These are phyloP conservation scores for Pseudevernia furfuracea DNA, from an alignment of 495 filamentous ascomycete genomes.

Conservation along the genomic window DNA sequence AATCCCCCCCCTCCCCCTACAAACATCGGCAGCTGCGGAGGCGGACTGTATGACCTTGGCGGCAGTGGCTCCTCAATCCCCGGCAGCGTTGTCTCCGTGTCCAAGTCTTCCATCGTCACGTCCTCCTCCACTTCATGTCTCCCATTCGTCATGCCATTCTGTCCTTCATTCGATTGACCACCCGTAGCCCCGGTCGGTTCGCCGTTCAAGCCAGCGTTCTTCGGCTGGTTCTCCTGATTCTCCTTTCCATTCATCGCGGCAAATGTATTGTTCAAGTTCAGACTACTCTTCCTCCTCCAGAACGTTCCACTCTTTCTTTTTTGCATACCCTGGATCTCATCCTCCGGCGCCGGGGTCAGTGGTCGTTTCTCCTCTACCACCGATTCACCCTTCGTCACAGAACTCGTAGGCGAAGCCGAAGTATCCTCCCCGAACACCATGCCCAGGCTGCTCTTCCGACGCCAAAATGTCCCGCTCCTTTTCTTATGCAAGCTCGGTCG, in stretches of 20 bases:
- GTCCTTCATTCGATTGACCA: background rate
- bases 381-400: background rate
- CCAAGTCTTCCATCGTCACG: background rate
- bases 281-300: constrained; percentile 18
- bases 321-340: background rate
- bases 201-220: background rate
- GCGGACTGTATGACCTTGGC: constrained; percentile 18
- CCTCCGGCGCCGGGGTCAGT: constrained; percentile 1
- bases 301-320: constrained; percentile 23
- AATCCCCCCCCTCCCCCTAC: constrained; percentile 18
- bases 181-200: background rate
- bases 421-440: constrained; percentile 19
- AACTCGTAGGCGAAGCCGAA: background rate
- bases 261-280: constrained; percentile 4
- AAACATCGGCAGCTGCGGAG: constrained; percentile 21
- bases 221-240: background rate
- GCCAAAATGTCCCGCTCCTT: constrained; percentile 25
- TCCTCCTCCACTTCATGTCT: constrained; percentile 2
- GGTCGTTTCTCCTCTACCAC: background rate
- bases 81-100: constrained; percentile 9
- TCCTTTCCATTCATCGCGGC: constrained; percentile 1
- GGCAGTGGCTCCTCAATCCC: constrained; percentile 1
- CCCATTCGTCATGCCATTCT: background rate
- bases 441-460: constrained; percentile 22
- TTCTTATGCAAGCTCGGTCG: constrained; percentile 19